Percentiles rank a stretch among this genome's conserved stretches.
phyloP scores from a whole-genome alignment of 1,139 yeast genomes.

The Suhomyces choctaworum region DNA sequence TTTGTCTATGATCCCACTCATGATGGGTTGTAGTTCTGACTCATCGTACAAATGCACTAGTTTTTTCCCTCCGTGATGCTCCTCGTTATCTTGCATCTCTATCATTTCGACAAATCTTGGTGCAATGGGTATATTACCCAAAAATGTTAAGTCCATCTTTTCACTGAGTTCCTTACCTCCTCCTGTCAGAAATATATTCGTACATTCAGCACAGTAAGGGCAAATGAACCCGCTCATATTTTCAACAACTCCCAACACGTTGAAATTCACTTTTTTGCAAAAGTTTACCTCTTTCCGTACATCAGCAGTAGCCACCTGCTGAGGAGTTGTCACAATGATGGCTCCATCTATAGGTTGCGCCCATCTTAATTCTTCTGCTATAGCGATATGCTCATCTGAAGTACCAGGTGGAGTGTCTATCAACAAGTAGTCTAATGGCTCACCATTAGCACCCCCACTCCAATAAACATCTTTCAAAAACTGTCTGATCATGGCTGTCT shows the following conservation, averaged over 20 bases:
- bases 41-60: constrained; percentile 39
- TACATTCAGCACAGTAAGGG: constrained; percentile 86
- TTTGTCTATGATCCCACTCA: constrained; percentile 50
- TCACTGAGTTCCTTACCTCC: constrained; percentile 81
- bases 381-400: constrained; percentile 95
- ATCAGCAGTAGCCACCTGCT: constrained; percentile 56
- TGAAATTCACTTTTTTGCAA: constrained; percentile 46
- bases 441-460: constrained; percentile 56
- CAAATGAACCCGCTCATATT: constrained; percentile 54
- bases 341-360: constrained; percentile 51
- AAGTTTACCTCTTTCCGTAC: constrained; percentile 52
- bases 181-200: constrained; percentile 88
- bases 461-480: constrained; percentile 87
- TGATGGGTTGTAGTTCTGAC: constrained; percentile 48
- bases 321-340: constrained; percentile 51
- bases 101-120: constrained; percentile 86
- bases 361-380: constrained; percentile 82
- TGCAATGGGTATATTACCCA: constrained; percentile 91
- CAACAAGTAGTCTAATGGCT: constrained; percentile 68
- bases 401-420: constrained; percentile 99
- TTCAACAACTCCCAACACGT: constrained; percentile 45
- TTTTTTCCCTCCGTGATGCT: constrained; percentile 11
- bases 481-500: constrained; percentile 96
- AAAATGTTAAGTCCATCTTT: constrained; percentile 59
- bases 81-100: constrained; percentile 52